Conservation (phyloP, 441 rosid species). For the Euphorbia celastroides region DNA sequence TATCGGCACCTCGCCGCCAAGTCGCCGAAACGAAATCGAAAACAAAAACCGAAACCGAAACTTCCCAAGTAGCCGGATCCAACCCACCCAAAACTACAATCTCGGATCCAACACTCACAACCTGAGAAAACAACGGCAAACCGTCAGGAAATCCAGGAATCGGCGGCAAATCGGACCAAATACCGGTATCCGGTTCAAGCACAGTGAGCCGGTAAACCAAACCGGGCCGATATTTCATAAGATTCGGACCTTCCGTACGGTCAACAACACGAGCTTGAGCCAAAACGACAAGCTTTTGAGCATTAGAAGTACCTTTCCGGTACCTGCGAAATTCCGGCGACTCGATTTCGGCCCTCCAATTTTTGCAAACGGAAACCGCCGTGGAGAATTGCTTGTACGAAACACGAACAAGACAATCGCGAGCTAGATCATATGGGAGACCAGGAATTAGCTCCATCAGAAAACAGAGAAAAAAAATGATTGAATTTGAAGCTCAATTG, state of each 20-base stretch:
- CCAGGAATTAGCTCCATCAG: constrained; percentile 32
- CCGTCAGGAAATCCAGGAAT: constrained; percentile 38
- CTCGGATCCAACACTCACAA: constrained; percentile 48
- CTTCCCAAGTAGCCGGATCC: constrained; percentile 50
- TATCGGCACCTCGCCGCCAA: constrained; percentile 56
- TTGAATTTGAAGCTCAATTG: background rate
- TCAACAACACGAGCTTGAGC: constrained; percentile 43
- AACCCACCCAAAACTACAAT: constrained; percentile 67
- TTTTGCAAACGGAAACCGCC: constrained; percentile 26
- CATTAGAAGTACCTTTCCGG: constrained; percentile 23
- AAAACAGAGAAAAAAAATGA: background rate
- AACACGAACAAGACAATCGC: constrained; percentile 35
- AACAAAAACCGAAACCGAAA: constrained; percentile 39
- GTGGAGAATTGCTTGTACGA: constrained; percentile 19
- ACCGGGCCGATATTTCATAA: constrained; percentile 18
- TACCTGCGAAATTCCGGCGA: constrained; percentile 25
- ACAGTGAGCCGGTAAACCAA: constrained; percentile 36
- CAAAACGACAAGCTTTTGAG: constrained; percentile 41
- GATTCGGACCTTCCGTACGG: constrained; percentile 14
- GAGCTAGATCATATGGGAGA: constrained; percentile 38
- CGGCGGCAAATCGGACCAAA: constrained; percentile 50
- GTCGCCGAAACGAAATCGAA: constrained; percentile 37
- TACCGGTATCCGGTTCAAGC: constrained; percentile 55
- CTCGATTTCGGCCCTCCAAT: constrained; percentile 32
- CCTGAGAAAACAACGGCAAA: constrained; percentile 54